Base-by-base conservation (phyloP, 371 early-diverging fungal species). In the Conidiobolus incongruus region DNA sequence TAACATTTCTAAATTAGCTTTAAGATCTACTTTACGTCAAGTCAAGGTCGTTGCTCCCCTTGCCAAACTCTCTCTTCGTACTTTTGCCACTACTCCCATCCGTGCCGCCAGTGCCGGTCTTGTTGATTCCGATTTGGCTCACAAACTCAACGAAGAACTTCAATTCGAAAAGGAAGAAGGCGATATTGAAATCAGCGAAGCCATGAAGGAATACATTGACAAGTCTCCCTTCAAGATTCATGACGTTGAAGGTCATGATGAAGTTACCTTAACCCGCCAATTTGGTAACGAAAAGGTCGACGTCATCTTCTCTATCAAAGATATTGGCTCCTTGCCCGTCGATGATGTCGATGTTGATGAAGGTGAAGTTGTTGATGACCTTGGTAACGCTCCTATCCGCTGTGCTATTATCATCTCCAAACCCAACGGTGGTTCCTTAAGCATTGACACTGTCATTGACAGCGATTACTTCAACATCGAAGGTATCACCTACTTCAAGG, bases 271-370 rank as follows among this genome's bases (percentile, higher is more conserved):
- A 50, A 66, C 71, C 19, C 73, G 89, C 50, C 75, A 72, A 41
- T 88, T 85, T 59, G 91, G 89, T 46, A 80, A 73, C 53, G 95
- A 94, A 63, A 78, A 75, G 51, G 83, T 89, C 57, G 69, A 78
- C 31, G 66, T 84, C 31, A 57, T 75, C 42, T 88, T 90, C 61
- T 78, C 80, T 29, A 83, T 85, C 40, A 80, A 82, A 48, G 82
- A 88, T 47, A 71, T 88, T 47, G 74, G 70, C 56, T 68, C 68
- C 48, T 61, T 59, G 4, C 26, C 70, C 73, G 17, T 50, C 40
- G 56, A 61, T 35, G 65, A 61, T 35, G 68, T 68, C n/a, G 70
- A 70, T 30, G 62, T 64, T 43, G 61, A 62, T 15, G 65, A 65
- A 19, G n/a, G n/a, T n/a, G n/a, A n/a, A n/a, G n/a, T n/a, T n/a